Percentiles rank a stretch among this genome's conserved stretches.
These are phyloP conservation scores for Fraxinus albicans DNA, from an alignment of 305 asterid genomes.

Conservation along the genomic window DNA sequence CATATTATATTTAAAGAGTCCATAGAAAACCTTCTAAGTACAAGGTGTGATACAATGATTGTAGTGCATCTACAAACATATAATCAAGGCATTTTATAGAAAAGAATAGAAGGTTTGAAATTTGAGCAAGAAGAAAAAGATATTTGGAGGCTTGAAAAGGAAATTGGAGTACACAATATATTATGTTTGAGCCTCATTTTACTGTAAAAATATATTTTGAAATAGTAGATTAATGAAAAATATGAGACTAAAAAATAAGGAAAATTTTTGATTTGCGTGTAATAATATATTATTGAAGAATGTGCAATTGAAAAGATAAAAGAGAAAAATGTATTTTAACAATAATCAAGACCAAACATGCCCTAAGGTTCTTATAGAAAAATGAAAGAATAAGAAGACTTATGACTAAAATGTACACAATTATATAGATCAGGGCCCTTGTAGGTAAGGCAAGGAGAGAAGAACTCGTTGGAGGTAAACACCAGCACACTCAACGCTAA, in stretches of 20 bases:
- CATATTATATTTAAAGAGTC: not conserved
- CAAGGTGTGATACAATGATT: not conserved
- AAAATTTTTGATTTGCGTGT: too few species aligned
- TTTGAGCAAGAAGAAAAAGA: not conserved
- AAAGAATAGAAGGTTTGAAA: not conserved
- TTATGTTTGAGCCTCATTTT: too few species aligned
- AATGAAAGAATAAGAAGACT: not conserved
- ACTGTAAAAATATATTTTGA: too few species aligned
- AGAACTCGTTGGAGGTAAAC: not conserved
- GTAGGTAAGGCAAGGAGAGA: not conserved
- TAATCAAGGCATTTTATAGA: not conserved
- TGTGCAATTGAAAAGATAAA: too few species aligned
- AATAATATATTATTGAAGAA: too few species aligned
- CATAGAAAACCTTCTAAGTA: too few species aligned
- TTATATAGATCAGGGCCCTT: not conserved
- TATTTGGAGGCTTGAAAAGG: not conserved
- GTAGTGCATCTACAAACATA: too few species aligned
- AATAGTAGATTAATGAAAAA: too few species aligned
- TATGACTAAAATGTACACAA: not conserved
- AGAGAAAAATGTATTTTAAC: too few species aligned
- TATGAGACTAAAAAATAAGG: too few species aligned
- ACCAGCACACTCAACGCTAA: not conserved
- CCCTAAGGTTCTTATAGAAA: not conserved
- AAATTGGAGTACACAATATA: not conserved
- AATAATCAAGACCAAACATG: too few species aligned